phyloP scores from a whole-genome alignment of 352 stramenopile species.

The Thraustochytrium sp. region DNA sequence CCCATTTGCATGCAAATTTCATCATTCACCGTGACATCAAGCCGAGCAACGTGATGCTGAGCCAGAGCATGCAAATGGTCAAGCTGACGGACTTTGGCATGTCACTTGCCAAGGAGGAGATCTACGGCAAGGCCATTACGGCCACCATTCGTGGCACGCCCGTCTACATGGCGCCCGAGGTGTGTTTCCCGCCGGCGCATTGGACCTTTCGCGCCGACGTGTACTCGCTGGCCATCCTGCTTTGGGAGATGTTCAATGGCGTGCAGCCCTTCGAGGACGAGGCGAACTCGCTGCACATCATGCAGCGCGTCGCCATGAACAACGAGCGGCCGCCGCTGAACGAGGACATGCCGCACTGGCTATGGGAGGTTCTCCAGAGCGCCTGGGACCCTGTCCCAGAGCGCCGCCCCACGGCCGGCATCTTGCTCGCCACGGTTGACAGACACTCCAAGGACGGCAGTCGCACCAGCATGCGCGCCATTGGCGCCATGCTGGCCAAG shows the following conservation, averaged over 20 bases:
- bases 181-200: conserved; percentile 57
- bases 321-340: not conserved
- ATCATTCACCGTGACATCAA: conserved; percentile 86
- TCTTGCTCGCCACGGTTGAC: not conserved
- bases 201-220: conserved; percentile 80
- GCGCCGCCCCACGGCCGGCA: not conserved
- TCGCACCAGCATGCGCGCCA: not conserved
- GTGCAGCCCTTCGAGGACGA: not conserved
- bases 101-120: not conserved
- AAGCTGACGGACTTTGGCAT: conserved; percentile 86
- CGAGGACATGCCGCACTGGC: conserved; percentile 8
- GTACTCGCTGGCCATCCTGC: conserved; percentile 80
- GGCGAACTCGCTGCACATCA: conserved; percentile 1
- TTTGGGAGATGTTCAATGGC: conserved; percentile 70
- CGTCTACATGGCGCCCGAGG: conserved; percentile 70
- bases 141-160: conserved; percentile 71
- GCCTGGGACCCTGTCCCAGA: not conserved
- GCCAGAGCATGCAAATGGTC: conserved; percentile 56
- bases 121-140: conserved; percentile 56
- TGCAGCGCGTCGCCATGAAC: conserved; percentile 2
- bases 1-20: conserved; percentile 71
- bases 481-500: not conserved
- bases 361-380: not conserved
- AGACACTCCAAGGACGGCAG: not conserved
- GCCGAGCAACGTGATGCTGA: conserved; percentile 74